Conservation (phyloP, 2,329 filamentous ascomycete genomes). For the Karstenula rhodostoma region DNA sequence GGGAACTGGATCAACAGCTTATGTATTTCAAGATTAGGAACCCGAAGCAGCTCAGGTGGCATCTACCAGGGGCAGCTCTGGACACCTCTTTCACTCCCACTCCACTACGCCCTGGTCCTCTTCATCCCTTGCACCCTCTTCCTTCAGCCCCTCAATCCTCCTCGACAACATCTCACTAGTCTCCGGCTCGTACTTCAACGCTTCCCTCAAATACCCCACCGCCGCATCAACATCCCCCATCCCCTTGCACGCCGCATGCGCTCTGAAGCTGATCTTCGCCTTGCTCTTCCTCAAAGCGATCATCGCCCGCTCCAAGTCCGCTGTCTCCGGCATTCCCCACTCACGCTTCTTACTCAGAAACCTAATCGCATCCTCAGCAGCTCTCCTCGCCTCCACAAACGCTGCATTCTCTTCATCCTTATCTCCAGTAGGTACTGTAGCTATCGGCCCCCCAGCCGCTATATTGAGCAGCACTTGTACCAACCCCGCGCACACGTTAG, state of each 20-base stretch:
- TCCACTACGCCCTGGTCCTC: background rate
- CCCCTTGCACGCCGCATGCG: conserved; percentile 17
- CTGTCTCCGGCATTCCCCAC: background rate
- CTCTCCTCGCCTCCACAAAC: background rate
- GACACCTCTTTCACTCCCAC: background rate
- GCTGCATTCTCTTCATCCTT: background rate
- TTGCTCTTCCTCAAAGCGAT: conserved; percentile 10
- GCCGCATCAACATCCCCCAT: conserved; percentile 18
- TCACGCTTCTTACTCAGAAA: background rate
- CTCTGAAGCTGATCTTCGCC: conserved; percentile 13
- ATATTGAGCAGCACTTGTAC: background rate
- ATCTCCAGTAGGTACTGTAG: background rate
- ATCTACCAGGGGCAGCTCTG: no score
- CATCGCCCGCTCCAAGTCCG: background rate
- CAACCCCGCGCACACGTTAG: background rate
- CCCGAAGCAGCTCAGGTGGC: no score
- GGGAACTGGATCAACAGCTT: no score
- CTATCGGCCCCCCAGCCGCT: background rate
- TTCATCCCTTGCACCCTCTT: conserved; percentile 2
- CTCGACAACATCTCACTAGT: background rate
- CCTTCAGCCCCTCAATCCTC: conserved; percentile 8
- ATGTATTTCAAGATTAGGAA: no score
- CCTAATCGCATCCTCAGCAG: conserved; percentile 14
- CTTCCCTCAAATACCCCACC: conserved; percentile 15
- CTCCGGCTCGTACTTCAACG: conserved; percentile 15